Conservation (phyloP, 1,284 basidiomycete species). For the Tilletia indica region DNA sequence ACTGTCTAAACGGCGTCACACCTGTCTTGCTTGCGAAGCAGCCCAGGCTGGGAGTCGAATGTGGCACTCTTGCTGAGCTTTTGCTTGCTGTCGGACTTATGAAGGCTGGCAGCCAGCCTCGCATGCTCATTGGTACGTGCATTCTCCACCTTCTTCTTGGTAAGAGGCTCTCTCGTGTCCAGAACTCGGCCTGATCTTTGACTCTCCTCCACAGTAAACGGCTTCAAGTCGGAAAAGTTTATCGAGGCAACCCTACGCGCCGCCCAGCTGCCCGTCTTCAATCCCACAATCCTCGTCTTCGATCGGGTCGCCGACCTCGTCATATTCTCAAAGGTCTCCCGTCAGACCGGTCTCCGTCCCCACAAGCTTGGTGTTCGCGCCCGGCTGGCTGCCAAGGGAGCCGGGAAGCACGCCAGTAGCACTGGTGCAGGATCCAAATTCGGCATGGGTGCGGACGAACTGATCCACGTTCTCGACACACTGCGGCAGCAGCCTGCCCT, state of each 20-base stretch:
- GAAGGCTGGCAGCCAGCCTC: not conserved
- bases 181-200: not conserved
- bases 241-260: constrained; percentile 3
- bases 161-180: too few relatives aligned
- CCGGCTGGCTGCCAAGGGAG: constrained; percentile 1
- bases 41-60: not conserved
- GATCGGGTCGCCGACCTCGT: constrained; percentile 1
- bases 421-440: not conserved
- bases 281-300: constrained; percentile 9
- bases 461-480: not conserved
- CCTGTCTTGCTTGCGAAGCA: not conserved
- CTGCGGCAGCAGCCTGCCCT: not conserved
- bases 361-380: not conserved
- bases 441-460: not conserved
- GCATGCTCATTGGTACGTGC: not conserved
- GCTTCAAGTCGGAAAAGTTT: constrained; percentile 8
- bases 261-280: constrained; percentile 4
- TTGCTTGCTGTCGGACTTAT: not conserved
- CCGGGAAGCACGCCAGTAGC: not conserved
- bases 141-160: not conserved
- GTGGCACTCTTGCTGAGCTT: not conserved
- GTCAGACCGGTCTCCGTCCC: not conserved
- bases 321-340: not conserved
- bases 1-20: constrained; percentile 1
- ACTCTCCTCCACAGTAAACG: not conserved